These are phyloP conservation scores for Suhomyces pyralidae DNA, from an alignment of 805 yeast genomes.

Conservation along the genomic window DNA sequence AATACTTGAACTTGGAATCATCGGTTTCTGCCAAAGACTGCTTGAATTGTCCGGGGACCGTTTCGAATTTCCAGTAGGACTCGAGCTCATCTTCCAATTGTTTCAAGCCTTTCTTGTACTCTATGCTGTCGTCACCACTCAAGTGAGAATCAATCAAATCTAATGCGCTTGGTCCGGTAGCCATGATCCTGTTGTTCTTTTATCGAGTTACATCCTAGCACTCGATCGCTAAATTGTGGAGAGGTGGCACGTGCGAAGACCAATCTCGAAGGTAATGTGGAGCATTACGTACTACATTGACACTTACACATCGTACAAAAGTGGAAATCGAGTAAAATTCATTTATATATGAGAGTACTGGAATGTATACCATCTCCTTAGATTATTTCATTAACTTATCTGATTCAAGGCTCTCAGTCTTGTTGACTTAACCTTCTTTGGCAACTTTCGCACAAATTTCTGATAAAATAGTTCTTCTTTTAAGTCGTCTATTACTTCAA, in stretches of 20 bases:
- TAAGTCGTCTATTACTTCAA: neutral
- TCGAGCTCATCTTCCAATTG: slow-evolving; percentile 8
- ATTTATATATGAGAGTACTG: neutral
- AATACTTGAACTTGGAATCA: slow-evolving; percentile 39
- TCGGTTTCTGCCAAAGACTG: slow-evolving; percentile 44
- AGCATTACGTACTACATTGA: neutral
- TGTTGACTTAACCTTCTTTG: neutral
- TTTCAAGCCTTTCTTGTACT: slow-evolving; percentile 12
- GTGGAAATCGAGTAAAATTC: too few relatives aligned
- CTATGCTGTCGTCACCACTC: slow-evolving; percentile 14
- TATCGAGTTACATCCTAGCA: neutral
- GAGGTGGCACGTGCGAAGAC: neutral
- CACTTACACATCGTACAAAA: neutral
- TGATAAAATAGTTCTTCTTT: neutral
- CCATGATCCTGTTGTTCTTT: slow-evolving; percentile 4
- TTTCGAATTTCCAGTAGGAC: slow-evolving; percentile 34
- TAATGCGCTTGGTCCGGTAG: slow-evolving; percentile 17
- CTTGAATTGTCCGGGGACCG: slow-evolving; percentile 42
- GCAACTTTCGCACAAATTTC: neutral
- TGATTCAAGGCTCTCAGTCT: neutral
- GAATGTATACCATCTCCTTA: neutral
- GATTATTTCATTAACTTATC: neutral
- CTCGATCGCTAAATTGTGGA: neutral
- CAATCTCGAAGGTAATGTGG: neutral
- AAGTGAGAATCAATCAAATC: slow-evolving; percentile 34